phyloP scores from a whole-genome alignment of 306 rosid species.

The Notholithocarpus densiflorus region DNA sequence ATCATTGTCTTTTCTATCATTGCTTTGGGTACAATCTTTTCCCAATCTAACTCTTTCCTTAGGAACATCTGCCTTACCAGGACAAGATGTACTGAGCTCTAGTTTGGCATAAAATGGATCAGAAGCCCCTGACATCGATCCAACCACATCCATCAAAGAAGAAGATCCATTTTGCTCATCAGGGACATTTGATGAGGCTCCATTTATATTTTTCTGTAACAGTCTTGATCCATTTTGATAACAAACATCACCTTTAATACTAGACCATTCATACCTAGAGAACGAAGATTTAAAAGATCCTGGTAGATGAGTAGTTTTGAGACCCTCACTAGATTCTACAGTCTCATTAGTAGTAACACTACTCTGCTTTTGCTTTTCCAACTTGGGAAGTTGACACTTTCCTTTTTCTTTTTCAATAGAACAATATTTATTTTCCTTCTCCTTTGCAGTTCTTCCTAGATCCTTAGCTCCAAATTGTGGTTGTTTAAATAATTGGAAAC shows the following conservation, averaged over 20 bases:
- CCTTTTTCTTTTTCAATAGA: slow-evolving; percentile 14
- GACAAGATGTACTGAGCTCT: slow-evolving; percentile 13
- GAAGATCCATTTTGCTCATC: slow-evolving; percentile 26
- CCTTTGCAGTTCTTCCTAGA: slow-evolving; percentile 12
- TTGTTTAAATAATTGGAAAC: slow-evolving; percentile 8
- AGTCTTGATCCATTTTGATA: slow-evolving; percentile 13
- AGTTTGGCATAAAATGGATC: not conserved
- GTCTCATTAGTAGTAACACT: slow-evolving; percentile 28
- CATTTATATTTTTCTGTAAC: slow-evolving; percentile 9
- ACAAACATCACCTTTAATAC: slow-evolving; percentile 16
- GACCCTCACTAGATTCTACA: slow-evolving; percentile 20
- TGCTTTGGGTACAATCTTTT: slow-evolving; percentile 17
- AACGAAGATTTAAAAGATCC: slow-evolving; percentile 24
- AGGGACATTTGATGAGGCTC: slow-evolving; percentile 2
- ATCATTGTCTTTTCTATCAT: slow-evolving; percentile 27
- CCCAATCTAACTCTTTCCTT: slow-evolving; percentile 14
- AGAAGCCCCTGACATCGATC: slow-evolving; percentile 12
- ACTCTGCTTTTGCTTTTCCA: slow-evolving; percentile 26
- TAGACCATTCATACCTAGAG: slow-evolving; percentile 5
- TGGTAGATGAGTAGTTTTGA: slow-evolving; percentile 21
- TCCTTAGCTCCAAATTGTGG: slow-evolving; percentile 21
- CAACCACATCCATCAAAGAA: slow-evolving; percentile 20
- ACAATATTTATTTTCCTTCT: slow-evolving; percentile 21
- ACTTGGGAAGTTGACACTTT: slow-evolving; percentile 7
- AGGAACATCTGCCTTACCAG: slow-evolving; percentile 9